These are phyloP conservation scores for Pseudodiploospora longispora DNA, from an alignment of 2,329 filamentous ascomycete genomes.

Conservation along the genomic window DNA sequence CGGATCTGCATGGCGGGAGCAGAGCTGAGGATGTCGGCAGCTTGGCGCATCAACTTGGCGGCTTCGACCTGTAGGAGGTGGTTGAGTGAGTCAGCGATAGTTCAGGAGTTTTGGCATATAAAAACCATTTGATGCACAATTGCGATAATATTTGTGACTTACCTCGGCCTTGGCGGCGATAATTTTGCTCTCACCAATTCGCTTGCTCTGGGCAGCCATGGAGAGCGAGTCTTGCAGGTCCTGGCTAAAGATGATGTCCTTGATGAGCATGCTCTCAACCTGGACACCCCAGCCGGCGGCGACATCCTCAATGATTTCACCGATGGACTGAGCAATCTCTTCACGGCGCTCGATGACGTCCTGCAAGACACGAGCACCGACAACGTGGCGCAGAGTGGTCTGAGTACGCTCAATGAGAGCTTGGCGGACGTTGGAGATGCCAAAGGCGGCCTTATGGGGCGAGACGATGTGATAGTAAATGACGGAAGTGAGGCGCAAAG, in stretches of 20 bases:
- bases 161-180: constrained; percentile 90
- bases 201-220: constrained; percentile 98
- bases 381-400: constrained; percentile 92
- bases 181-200: constrained; percentile 96
- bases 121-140: no score
- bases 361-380: constrained; percentile 89
- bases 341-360: constrained; percentile 98
- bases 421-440: constrained; percentile 88
- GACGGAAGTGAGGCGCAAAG: constrained; percentile 84
- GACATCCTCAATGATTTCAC: constrained; percentile 96
- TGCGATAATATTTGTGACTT: constrained; percentile 5
- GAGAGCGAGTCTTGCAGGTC: constrained; percentile 93
- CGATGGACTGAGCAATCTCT: constrained; percentile 89
- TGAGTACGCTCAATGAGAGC: constrained; percentile 97
- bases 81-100: neutral
- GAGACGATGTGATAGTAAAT: constrained; percentile 98
- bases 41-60: constrained; percentile 87
- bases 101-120: no score
- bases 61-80: constrained; percentile 58
- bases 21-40: constrained; percentile 84
- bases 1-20: constrained; percentile 97
- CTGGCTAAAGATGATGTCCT: constrained; percentile 95
- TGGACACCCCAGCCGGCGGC: constrained; percentile 89
- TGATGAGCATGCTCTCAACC: constrained; percentile 98
- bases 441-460: constrained; percentile 94